Evolutionary conservation across 2,329 filamentous ascomycete species (phyloP).

Genomic region (Plenodomus tracheiphilus): DNA sequence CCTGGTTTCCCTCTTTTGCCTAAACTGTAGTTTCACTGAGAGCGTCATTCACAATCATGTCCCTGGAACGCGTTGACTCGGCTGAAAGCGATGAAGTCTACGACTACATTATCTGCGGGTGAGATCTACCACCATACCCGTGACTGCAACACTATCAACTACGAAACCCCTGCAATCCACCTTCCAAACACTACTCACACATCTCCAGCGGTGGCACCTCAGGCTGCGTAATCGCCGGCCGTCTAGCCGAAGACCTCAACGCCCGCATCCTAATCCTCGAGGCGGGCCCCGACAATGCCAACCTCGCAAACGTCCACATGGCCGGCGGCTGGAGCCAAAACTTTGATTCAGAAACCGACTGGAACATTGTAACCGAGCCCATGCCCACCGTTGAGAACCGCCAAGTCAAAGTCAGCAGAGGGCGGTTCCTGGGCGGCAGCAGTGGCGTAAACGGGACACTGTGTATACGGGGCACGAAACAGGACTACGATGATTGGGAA

Average conservation of each 20-base stretch:
- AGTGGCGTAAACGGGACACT: constrained; percentile 57
- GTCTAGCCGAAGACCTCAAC: constrained; percentile 51
- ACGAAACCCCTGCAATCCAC: too few species aligned
- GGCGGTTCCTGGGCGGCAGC: constrained; percentile 55
- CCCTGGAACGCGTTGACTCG: constrained; percentile 21
- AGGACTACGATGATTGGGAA: constrained; percentile 60
- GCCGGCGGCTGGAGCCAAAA: constrained; percentile 54
- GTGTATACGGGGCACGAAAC: constrained; percentile 54
- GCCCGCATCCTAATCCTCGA: constrained; percentile 52
- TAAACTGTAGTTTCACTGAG: too few species aligned
- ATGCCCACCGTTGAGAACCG: constrained; percentile 47
- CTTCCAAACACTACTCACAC: too few species aligned
- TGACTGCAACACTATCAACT: fast-evolving
- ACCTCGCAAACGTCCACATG: constrained; percentile 57
- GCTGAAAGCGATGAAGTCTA: constrained; percentile 21
- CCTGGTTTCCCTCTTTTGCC: too few species aligned
- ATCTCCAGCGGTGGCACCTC: constrained; percentile 50
- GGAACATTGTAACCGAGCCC: constrained; percentile 54
- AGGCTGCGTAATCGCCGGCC: constrained; percentile 54
- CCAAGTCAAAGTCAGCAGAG: constrained; percentile 54
- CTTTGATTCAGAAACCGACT: constrained; percentile 55
- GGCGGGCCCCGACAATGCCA: constrained; percentile 50
- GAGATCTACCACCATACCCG: neutral
- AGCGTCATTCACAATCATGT: constrained; percentile 8
- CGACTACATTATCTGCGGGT: constrained; percentile 36